These are phyloP conservation scores for Pseudopyricularia javanii DNA, from an alignment of 2,329 filamentous ascomycete genomes.

Conservation along the genomic window DNA sequence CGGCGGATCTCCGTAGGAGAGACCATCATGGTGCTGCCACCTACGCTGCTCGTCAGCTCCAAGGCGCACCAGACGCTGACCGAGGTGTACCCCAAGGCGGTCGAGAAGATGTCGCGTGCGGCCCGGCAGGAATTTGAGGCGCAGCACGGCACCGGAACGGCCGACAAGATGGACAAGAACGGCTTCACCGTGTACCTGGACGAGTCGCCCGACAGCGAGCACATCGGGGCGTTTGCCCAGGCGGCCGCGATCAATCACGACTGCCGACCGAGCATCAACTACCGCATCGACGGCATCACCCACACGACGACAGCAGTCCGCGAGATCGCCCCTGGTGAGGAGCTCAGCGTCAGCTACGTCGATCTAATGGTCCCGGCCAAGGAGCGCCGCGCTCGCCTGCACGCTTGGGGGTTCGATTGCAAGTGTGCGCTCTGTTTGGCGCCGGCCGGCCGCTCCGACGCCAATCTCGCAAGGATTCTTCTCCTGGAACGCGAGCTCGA, in stretches of 20 bases:
- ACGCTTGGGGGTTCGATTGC: slow-evolving; percentile 23
- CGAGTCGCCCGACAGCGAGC: slow-evolving; percentile 11
- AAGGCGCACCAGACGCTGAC: slow-evolving; percentile 5
- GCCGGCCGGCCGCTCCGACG: slow-evolving; percentile 16
- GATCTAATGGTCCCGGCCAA: slow-evolving; percentile 12
- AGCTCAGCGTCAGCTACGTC: slow-evolving; percentile 24
- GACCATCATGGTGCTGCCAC: slow-evolving; percentile 17
- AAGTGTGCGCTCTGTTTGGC: slow-evolving; percentile 18
- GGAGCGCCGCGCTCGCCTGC: slow-evolving; percentile 17
- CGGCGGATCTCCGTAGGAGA: slow-evolving; percentile 21
- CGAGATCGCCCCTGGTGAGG: slow-evolving; percentile 21
- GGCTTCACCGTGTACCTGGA: slow-evolving; percentile 20
- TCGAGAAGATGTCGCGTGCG: slow-evolving; percentile 13
- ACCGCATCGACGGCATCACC: slow-evolving; percentile 20
- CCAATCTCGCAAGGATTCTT: slow-evolving; percentile 15
- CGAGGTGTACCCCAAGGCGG: slow-evolving; percentile 15
- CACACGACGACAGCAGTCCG: slow-evolving; percentile 22
- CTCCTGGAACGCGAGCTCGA: slow-evolving; percentile 14
- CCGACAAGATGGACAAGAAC: slow-evolving; percentile 20
- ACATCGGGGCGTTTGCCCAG: slow-evolving; percentile 21
- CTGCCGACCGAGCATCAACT: slow-evolving; percentile 24
- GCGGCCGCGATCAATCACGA: slow-evolving; percentile 24
- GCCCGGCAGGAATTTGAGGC: slow-evolving; percentile 13
- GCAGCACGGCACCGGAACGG: slow-evolving; percentile 18
- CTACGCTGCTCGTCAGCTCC: slow-evolving; percentile 17